Percentiles rank a stretch among this genome's conserved stretches.
phyloP scores from a whole-genome alignment of 2,329 filamentous ascomycete genomes.

The Cordyceps militaris region DNA sequence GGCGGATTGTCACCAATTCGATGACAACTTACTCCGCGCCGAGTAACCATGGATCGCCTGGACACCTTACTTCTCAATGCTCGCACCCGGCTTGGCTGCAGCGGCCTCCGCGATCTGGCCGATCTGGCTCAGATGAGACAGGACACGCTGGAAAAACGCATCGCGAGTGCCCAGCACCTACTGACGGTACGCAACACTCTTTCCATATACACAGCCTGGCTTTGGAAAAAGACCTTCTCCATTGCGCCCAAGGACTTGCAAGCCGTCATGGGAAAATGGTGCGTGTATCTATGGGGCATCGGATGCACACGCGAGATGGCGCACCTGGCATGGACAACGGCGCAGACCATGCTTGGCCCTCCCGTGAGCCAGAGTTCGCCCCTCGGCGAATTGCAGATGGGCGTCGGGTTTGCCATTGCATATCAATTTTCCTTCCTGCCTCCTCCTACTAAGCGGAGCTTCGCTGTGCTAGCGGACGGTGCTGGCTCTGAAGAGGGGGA shows the following conservation, averaged over 20 bases:
- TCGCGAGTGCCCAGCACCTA: constrained; percentile 9
- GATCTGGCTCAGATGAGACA: constrained; percentile 22
- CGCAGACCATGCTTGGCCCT: neutral
- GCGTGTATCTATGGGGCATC: constrained; percentile 7
- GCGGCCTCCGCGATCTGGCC: constrained; percentile 16
- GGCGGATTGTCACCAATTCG: too few relatives aligned
- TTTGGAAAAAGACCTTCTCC: constrained; percentile 18
- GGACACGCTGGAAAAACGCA: constrained; percentile 18
- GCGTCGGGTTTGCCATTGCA: neutral
- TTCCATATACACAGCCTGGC: constrained; percentile 23
- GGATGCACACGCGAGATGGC: constrained; percentile 11
- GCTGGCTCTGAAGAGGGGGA: neutral
- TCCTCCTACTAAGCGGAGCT: neutral
- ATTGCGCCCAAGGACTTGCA: neutral
- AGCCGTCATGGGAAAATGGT: constrained; percentile 4
- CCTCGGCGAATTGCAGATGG: neutral
- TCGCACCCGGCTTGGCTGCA: constrained; percentile 19
- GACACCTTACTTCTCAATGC: constrained; percentile 17
- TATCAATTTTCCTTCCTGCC: neutral
- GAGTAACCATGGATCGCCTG: constrained; percentile 18
- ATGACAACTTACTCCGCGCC: neutral
- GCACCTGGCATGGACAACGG: neutral
- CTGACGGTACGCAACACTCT: constrained; percentile 17
- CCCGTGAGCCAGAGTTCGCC: neutral
- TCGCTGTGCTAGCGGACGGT: neutral